Base-by-base conservation (phyloP, 805 yeast species). In the Barnettozyma populi region DNA sequence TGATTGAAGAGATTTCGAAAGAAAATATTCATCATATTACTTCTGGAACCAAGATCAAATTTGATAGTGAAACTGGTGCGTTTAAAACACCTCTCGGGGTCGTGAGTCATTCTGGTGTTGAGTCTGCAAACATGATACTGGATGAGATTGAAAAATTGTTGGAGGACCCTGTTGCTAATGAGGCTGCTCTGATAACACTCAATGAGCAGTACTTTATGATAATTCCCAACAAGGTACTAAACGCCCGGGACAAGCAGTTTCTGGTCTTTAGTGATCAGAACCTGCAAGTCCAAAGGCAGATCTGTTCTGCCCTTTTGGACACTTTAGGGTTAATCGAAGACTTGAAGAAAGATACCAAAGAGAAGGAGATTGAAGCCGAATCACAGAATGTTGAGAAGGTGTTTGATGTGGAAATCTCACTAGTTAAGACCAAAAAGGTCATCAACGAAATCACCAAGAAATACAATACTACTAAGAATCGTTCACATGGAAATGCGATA, bases 131-230 rank as follows among this genome's bases (percentile, higher is more conserved):
- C 31, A 25, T 23, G 19, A 16, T 44, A 23, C 34, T 44, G 18
- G 43, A 44, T 19, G 24, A 44, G 43, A 44, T 44, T n/a, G 47
- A 37, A 29, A 16, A 13, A 20, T 19, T 44, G 24, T 14, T 44
- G 5, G 21, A 18, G 14, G 42, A 37, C 31, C 31, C 24, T 13
- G 39, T 14, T 5, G 32, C 39, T 18, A 3, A 44, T 44, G 47
- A 44, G 14, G 35, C 20, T 31, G 34, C 39, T 10, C 23, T 44
- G 13, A 14, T 44, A 5, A 32, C 18, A 5, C 36, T 44, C 14
- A 44, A 44, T 20, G 47, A 44, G 34, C 24, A 44, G 11, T 44
- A 44, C 32, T 44, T 44, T 24, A 43, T 38, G 23, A 44, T 44
- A n/a, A 39, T 44, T 13, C 47, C 47, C 6, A 44, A 44, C 36